These are phyloP conservation scores for Hondaea fermentalgiana DNA, from an alignment of 108 stramenopile species.

Conservation along the genomic window DNA sequence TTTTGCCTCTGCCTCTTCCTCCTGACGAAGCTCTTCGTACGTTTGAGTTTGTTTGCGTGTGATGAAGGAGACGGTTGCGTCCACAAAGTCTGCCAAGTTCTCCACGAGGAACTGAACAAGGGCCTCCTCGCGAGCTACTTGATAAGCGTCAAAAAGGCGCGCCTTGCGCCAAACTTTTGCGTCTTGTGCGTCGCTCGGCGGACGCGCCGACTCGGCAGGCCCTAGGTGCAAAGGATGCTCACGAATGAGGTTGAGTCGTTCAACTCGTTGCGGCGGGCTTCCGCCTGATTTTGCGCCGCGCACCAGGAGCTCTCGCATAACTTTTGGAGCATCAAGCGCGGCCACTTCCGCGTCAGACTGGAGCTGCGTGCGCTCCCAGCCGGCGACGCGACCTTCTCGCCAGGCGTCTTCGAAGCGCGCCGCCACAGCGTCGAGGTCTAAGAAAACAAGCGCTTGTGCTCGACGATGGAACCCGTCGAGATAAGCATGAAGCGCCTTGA, in stretches of 20 bases:
- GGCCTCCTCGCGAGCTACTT: slow-evolving; percentile 62
- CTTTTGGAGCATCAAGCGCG: slow-evolving; percentile 61
- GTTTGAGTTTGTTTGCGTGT: slow-evolving; percentile 85
- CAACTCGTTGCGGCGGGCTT: slow-evolving; percentile 69
- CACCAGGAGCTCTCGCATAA: slow-evolving; percentile 74
- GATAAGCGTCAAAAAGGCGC: neutral
- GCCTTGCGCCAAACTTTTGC: neutral
- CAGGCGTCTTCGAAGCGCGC: slow-evolving; percentile 10
- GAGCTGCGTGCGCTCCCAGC: neutral
- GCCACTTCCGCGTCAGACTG: slow-evolving; percentile 32
- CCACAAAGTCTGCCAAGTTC: slow-evolving; percentile 70
- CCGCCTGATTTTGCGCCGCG: slow-evolving; percentile 93
- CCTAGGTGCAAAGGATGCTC: neutral
- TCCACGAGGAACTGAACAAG: slow-evolving; percentile 66
- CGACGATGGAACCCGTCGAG: slow-evolving; percentile 2
- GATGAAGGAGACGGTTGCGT: slow-evolving; percentile 69
- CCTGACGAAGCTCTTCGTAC: slow-evolving; percentile 53
- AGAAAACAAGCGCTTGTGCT: slow-evolving; percentile 14
- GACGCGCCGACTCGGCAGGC: neutral
- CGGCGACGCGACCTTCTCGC: neutral
- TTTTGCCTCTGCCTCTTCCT: neutral
- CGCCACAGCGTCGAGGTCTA: slow-evolving; percentile 11
- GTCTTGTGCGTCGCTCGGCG: neutral
- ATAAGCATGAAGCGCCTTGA: slow-evolving; percentile 18
- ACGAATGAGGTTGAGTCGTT: slow-evolving; percentile 57